phyloP scores from a whole-genome alignment of 345 rosid genomes.

The Erucastrum elatum region DNA sequence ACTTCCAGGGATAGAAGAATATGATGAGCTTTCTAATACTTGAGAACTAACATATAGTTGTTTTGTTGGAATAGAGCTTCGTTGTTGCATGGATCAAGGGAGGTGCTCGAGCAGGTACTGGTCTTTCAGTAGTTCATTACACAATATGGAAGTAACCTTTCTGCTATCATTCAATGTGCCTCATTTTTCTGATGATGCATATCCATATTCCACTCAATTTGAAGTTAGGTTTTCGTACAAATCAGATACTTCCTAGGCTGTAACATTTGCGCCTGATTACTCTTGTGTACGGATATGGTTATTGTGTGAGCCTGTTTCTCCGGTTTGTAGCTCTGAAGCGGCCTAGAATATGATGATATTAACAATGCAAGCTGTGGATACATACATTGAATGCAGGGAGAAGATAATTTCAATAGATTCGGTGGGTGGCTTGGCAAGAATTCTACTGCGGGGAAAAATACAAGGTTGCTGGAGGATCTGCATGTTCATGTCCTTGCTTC shows the following conservation, averaged over 20 bases:
- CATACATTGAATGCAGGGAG: conserved; percentile 64
- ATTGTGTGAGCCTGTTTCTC: conserved; percentile 22
- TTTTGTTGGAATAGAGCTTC: conserved; percentile 63
- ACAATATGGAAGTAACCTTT: conserved; percentile 4
- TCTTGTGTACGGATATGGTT: conserved; percentile 1
- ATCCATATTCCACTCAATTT: neutral
- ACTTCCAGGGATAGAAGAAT: neutral
- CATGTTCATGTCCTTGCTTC: conserved; percentile 95
- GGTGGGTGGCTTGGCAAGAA: conserved; percentile 99
- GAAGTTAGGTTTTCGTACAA: neutral
- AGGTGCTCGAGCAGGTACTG: conserved; percentile 76
- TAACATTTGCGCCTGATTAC: conserved; percentile 8
- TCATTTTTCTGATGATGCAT: conserved; percentile 23
- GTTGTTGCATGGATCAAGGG: conserved; percentile 83
- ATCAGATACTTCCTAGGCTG: neutral
- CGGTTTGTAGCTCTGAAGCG: conserved; percentile 3
- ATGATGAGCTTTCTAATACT: conserved; percentile 15
- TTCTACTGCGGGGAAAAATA: conserved; percentile 77
- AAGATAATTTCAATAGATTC: conserved; percentile 86
- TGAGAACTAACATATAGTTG: conserved; percentile 13
- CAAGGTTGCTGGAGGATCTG: conserved; percentile 85
- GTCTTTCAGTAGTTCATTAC: conserved; percentile 15
- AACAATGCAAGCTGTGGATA: conserved; percentile 19
- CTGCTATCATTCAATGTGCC: conserved; percentile 7
- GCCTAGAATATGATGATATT: conserved; percentile 12